Conservation (phyloP, 306 rosid genomes). For the Cajanus cajan region DNA sequence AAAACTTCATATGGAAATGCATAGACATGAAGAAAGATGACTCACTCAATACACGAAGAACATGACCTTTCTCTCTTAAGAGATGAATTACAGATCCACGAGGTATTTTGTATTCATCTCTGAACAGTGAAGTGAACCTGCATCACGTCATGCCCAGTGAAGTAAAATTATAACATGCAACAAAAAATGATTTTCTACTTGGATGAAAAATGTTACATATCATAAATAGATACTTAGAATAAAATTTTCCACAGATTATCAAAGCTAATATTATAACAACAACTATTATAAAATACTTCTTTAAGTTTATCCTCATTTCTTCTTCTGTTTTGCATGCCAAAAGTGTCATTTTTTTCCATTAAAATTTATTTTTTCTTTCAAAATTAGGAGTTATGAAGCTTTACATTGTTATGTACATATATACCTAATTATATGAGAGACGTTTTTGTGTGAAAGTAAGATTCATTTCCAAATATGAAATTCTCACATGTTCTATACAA, state of each 20-base stretch:
- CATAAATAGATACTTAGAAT: neutral
- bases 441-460: neutral
- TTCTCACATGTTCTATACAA: neutral
- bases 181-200: neutral
- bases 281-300: neutral
- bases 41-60: conserved; percentile 85
- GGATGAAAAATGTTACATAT: neutral
- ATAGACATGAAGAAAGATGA: conserved; percentile 21
- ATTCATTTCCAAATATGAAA: neutral
- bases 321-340: too few relatives aligned
- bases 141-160: conserved; percentile 41
- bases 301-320: too few relatives aligned
- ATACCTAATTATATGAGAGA: neutral
- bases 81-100: conserved; percentile 78
- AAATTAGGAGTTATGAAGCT: too few relatives aligned
- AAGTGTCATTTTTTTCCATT: too few relatives aligned
- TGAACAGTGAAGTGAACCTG: conserved; percentile 95
- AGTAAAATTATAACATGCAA: conserved; percentile 18
- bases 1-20: conserved; percentile 12
- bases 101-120: conserved; percentile 83
- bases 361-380: too few relatives aligned
- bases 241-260: neutral
- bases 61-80: conserved; percentile 65
- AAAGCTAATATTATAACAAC: neutral
- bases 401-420: neutral